These are phyloP conservation scores for Monosporozyma servazzii DNA, from an alignment of 805 yeast species.

Conservation along the genomic window DNA sequence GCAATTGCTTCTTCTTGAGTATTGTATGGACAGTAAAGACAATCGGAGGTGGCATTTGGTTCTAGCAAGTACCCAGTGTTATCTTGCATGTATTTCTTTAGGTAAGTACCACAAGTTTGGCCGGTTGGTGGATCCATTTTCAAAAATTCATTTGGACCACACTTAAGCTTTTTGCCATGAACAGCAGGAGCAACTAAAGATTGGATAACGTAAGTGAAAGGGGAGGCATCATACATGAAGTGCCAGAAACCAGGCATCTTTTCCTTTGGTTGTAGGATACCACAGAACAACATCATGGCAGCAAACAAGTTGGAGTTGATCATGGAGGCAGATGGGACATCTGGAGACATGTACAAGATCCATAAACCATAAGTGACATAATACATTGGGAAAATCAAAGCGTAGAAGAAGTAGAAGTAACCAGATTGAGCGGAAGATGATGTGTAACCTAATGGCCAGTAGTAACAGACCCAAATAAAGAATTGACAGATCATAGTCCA, in stretches of 20 bases:
- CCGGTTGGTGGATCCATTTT: constrained; percentile 38
- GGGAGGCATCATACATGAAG: constrained; percentile 38
- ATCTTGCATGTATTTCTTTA: constrained; percentile 28
- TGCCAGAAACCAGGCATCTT: constrained; percentile 42
- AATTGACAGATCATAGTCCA: constrained; percentile 40
- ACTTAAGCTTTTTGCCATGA: constrained; percentile 32
- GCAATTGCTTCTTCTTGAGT: constrained; percentile 53
- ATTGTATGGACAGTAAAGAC: constrained; percentile 52
- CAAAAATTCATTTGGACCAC: constrained; percentile 32
- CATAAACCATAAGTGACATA: constrained; percentile 46
- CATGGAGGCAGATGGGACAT: constrained; percentile 36
- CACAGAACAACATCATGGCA: constrained; percentile 46
- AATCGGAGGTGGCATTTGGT: constrained; percentile 39
- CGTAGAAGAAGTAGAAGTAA: constrained; percentile 41
- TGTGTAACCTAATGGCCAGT: constrained; percentile 40
- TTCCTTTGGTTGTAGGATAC: constrained; percentile 39
- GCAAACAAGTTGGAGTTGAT: constrained; percentile 39
- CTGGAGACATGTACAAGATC: constrained; percentile 37
- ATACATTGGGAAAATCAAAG: constrained; percentile 42
- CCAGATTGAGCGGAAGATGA: constrained; percentile 43
- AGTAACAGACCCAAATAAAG: constrained; percentile 36
- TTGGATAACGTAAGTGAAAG: constrained; percentile 41
- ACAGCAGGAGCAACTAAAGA: constrained; percentile 34
- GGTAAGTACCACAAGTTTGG: constrained; percentile 41
- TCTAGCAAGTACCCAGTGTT: constrained; percentile 40